Conservation (phyloP, 495 filamentous ascomycete genomes). For the Bryoglossum gracile region DNA sequence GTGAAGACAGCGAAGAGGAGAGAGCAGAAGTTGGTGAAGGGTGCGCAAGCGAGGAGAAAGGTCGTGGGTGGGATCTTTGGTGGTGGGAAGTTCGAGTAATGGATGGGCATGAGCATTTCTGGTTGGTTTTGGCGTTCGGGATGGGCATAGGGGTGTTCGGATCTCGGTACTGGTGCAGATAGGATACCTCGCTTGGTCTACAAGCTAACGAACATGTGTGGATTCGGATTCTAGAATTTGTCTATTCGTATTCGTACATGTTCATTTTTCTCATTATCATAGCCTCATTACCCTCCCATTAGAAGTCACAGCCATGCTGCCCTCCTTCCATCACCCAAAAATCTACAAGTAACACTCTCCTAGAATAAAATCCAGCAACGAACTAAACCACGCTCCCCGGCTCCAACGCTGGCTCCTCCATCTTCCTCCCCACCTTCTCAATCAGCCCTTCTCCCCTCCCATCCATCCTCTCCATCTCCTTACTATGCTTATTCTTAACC, state of each 20-base stretch:
- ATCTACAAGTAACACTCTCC: too few relatives aligned
- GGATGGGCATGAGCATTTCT: background rate
- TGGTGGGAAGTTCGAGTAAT: constrained; percentile 32
- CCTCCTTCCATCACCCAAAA: background rate
- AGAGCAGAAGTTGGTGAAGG: constrained; percentile 62
- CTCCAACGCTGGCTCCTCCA: constrained; percentile 13
- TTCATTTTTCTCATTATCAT: too few relatives aligned
- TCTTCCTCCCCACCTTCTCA: constrained; percentile 17
- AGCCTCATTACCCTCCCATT: too few relatives aligned
- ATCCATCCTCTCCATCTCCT: constrained; percentile 14
- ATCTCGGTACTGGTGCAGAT: too few relatives aligned
- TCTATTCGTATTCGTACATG: too few relatives aligned
- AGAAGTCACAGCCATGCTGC: too few relatives aligned
- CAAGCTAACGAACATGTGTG: too few relatives aligned
- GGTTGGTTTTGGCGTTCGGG: background rate
- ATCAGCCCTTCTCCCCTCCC: constrained; percentile 7
- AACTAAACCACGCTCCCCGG: constrained; percentile 19
- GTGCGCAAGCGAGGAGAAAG: constrained; percentile 44
- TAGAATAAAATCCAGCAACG: background rate
- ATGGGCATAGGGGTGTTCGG: too few relatives aligned
- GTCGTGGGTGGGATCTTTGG: constrained; percentile 46
- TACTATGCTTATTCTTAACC: constrained; percentile 26
- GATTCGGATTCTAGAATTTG: too few relatives aligned
- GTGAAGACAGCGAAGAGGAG: constrained; percentile 55
- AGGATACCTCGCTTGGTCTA: too few relatives aligned